Percentiles rank a stretch among this genome's conserved stretches.
phyloP scores from a whole-genome alignment of 192 early-diverging fungal species.

The Allomyces macrogynus region DNA sequence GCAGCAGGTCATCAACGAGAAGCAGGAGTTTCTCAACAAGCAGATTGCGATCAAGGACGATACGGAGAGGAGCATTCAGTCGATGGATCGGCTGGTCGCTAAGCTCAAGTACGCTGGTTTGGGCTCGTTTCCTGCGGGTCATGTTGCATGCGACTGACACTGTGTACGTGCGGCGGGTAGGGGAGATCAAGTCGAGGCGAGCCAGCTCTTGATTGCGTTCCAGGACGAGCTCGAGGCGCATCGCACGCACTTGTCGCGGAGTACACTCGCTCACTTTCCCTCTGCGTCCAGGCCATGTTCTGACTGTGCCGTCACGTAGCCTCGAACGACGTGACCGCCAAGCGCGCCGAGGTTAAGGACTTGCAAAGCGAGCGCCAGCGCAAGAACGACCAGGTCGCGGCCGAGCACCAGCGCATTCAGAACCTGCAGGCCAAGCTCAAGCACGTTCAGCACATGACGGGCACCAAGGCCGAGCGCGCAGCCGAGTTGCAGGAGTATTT shows the following conservation, averaged over 20 bases:
- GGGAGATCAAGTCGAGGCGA: slow-evolving; percentile 17
- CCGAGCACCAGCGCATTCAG: not conserved
- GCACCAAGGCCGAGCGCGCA: not conserved
- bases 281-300: not conserved
- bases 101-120: slow-evolving; percentile 15
- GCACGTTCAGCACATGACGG: not conserved
- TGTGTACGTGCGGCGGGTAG: slow-evolving; percentile 6
- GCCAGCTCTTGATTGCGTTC: slow-evolving; percentile 16
- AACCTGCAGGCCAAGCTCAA: not conserved
- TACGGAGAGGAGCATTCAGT: slow-evolving; percentile 27
- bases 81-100: slow-evolving; percentile 22
- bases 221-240: slow-evolving; percentile 35
- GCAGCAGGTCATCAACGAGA: slow-evolving; percentile 9
- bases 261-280: slow-evolving; percentile 4
- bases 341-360: slow-evolving; percentile 18
- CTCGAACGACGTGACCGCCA: slow-evolving; percentile 24
- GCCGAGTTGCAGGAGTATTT: slow-evolving; percentile 27
- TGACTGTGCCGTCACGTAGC: slow-evolving; percentile 10
- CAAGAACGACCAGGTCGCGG: slow-evolving; percentile 14
- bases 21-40: slow-evolving; percentile 24
- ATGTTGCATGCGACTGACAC: not conserved
- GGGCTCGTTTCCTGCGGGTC: no score
- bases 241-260: slow-evolving; percentile 25
- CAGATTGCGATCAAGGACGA: slow-evolving; percentile 22
- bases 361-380: slow-evolving; percentile 24